Base-by-base conservation (phyloP, 345 rosid species). In the Arabis hirsuta region DNA sequence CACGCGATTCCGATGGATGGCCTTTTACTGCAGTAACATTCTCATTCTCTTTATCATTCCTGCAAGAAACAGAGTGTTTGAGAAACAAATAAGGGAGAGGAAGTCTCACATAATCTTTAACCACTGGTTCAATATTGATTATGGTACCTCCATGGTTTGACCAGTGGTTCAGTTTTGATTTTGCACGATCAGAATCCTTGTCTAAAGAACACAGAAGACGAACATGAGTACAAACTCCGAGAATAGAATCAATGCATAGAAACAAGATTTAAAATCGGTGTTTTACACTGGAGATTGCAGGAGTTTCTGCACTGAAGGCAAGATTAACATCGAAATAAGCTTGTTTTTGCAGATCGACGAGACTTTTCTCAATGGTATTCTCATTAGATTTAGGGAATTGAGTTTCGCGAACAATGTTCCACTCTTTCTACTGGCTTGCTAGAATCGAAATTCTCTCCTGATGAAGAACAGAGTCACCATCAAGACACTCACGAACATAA, bases 231-330 rank as follows among this genome's bases (percentile, higher is more conserved):
- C 47, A 32, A 32, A 13, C 52, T 43, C 36, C 56, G 20, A 44
- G 56, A 65, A 64, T 16, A 8, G 48, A 58, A 41, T 19, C 29
- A 61, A 43, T 32, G 43, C 26, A 73, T 14, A 7, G 11, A 39
- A 60, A 39, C 41, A 67, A 27, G 54, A 54, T 24, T 19, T 4
- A 36, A n/a, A 39, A 12, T 4, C 0, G 10, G n/a, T 29, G 22
- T 9, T 58, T 22, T 75, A 75, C 79, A 10, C 7, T 41, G 26
- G 79, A 44, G 6, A 61, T 36, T 36, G 32, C 2, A 14, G 16
- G 27, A 52, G 62, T 50, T 48, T 68, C 79, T 16, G 69, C 69
- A 0, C 0, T 7, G 44, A 76, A 69, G 27, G 65, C 79, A 3
- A 9, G 26, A 6, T 69, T 65, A 69, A 69, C 74, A 3, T 44